These are phyloP conservation scores for Ascochyta clinopodiicola DNA, from an alignment of 2,329 filamentous ascomycete species.

Conservation along the genomic window DNA sequence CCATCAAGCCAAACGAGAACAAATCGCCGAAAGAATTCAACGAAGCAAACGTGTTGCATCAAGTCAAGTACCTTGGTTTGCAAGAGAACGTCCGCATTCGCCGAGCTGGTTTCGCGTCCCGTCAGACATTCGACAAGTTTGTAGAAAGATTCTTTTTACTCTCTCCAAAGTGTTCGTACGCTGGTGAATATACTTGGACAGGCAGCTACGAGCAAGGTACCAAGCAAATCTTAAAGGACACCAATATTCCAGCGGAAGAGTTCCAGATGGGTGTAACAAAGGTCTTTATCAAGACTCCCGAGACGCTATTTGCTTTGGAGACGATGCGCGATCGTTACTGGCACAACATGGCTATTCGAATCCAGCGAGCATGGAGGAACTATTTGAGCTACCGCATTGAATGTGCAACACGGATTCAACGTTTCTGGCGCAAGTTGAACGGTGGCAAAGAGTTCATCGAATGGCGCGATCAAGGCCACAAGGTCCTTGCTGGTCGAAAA, in stretches of 20 bases:
- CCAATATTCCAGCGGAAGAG: constrained; percentile 91
- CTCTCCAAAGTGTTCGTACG: constrained; percentile 93
- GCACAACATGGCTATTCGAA: constrained; percentile 99
- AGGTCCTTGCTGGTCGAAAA: constrained; percentile 81
- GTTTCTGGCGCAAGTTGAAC: constrained; percentile 93
- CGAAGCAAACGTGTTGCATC: constrained; percentile 88
- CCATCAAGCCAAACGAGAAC: constrained; percentile 99
- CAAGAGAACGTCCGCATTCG: constrained; percentile 99
- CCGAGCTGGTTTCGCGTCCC: constrained; percentile 93
- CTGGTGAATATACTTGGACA: constrained; percentile 95
- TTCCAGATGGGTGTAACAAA: constrained; percentile 98
- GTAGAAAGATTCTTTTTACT: constrained; percentile 96
- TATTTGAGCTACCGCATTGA: constrained; percentile 92
- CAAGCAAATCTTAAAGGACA: constrained; percentile 93
- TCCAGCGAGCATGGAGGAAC: constrained; percentile 96
- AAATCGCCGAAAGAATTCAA: constrained; percentile 96
- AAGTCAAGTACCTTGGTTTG: constrained; percentile 98
- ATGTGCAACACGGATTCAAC: constrained; percentile 90
- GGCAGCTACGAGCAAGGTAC: constrained; percentile 87
- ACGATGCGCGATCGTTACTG: constrained; percentile 98
- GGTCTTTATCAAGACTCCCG: constrained; percentile 97
- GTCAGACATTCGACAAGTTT: constrained; percentile 97
- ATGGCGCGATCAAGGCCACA: constrained; percentile 85
- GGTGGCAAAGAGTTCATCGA: constrained; percentile 89
- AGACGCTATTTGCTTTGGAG: constrained; percentile 94